A percentile compares a stretch with the other conserved stretches of the same genome.
These are phyloP conservation scores for Quercus agrifolia DNA, from an alignment of 306 rosid genomes.

Conservation along the genomic window DNA sequence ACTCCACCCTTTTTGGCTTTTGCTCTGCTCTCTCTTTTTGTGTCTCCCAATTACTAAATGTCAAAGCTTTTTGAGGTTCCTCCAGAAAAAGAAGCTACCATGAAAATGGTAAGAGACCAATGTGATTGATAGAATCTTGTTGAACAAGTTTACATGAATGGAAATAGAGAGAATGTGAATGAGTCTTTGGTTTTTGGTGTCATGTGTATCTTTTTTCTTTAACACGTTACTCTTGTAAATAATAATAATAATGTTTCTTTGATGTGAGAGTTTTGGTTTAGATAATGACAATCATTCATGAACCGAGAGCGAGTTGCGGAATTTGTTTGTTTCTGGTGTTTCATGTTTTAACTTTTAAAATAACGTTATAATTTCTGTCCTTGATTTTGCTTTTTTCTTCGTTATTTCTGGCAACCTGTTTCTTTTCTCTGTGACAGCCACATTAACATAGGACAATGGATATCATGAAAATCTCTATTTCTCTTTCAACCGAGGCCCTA, in stretches of 20 bases:
- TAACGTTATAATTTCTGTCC: not conserved
- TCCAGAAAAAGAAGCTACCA: not conserved
- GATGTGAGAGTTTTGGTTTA: not conserved
- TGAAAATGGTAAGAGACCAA: not conserved
- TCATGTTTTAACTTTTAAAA: not conserved
- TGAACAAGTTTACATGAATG: not conserved
- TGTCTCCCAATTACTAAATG: no score
- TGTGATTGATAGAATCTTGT: not conserved
- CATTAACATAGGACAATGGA: not conserved
- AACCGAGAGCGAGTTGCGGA: slow-evolving; percentile 7
- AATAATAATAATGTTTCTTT: not conserved
- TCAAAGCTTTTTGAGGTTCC: not conserved
- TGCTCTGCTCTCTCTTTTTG: no score
- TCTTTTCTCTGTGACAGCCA: not conserved
- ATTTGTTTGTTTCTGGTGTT: not conserved
- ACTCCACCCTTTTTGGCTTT: no score
- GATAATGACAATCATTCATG: not conserved
- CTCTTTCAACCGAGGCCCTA: no score
- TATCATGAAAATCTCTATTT: no score
- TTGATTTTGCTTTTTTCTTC: not conserved
- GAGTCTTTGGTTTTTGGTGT: not conserved
- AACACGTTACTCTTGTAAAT: no score
- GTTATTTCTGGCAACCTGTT: not conserved
- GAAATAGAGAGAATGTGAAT: not conserved
- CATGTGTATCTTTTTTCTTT: not conserved